Conservation (phyloP, 2,329 filamentous ascomycete genomes). For the Verticillium nubilum region DNA sequence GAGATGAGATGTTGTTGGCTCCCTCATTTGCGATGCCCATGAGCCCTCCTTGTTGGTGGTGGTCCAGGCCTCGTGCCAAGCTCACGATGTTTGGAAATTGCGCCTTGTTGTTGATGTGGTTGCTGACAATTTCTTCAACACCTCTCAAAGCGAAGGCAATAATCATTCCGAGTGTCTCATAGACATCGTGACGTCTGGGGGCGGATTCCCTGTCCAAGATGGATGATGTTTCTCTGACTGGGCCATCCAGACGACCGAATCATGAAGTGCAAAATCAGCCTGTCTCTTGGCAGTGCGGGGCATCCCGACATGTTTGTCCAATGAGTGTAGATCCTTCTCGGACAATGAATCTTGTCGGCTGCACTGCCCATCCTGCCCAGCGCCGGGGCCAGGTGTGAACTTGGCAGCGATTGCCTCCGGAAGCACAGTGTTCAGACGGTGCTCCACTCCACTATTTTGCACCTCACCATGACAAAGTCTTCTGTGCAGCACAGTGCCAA, state of each 20-base stretch:
- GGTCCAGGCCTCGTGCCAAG: background rate
- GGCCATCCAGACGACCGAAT: conserved; percentile 2
- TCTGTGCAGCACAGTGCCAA: background rate
- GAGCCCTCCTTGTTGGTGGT: too few species aligned
- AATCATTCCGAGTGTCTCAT: background rate
- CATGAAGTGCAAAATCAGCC: conserved; percentile 7
- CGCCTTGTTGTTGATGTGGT: too few species aligned
- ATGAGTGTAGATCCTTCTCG: background rate
- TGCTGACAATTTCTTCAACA: too few species aligned
- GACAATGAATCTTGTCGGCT: background rate
- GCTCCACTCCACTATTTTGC: background rate
- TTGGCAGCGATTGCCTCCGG: background rate
- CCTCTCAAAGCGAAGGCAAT: too few species aligned
- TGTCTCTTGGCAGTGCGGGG: conserved; percentile 6
- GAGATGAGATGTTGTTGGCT: background rate
- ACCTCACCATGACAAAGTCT: background rate
- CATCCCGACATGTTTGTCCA: background rate
- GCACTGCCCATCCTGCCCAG: background rate
- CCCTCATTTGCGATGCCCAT: background rate
- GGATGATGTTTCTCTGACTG: background rate
- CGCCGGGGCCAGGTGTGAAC: background rate
- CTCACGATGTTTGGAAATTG: background rate
- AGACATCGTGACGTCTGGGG: background rate
- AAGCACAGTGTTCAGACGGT: background rate
- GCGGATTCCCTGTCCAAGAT: background rate